Evolutionary conservation across 768 basidiomycete genomes (phyloP), one percentile per base, ranked within the genome.

Genomic region (Russula vinacea): DNA sequence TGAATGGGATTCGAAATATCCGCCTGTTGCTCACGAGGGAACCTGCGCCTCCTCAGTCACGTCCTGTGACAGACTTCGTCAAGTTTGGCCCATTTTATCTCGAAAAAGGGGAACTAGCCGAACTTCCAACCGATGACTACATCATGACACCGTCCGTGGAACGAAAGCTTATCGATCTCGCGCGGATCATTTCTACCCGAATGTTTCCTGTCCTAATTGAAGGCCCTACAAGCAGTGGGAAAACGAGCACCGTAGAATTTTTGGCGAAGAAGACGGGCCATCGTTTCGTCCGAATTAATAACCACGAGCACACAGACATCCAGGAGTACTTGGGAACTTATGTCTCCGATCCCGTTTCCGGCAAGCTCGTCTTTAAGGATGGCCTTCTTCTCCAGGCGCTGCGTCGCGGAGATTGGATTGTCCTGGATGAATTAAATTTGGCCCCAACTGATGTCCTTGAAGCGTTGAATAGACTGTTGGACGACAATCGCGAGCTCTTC

Each of bases 261-360:
- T 83, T 99, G 33, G 96, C 97, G 6, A 85, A 84, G 65, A 82
- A 90, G 60, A 97, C 94, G 0, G 96, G 97, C 0, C 97, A 99
- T 78, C 86, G 83, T 40, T 98, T 98, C 74, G 87, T 99, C 35
- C 91, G 97, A 45, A 98, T 99, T 81, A 99, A 99, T 78, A 99
- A 99, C 71, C 97, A 99, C 76, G 97, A 99, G 67, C 97, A 98
- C 72, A 99, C 97, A 6, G 97, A 99, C 72, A 97, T 99, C 56
- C 97, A 99, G 72, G 97, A 99, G 73, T 99, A 99, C 72, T 81
- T 98, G 52, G 97, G 97, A 3, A 94, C 94, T 0, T 99, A 99
- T 72, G 86, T 95, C 26, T 95, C 97, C 2, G 94, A 98, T 73
- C 86, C 94, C 9, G 73, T 82, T 16, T 92, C 94, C 0, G 97